Evolutionary conservation across 495 filamentous ascomycete species (phyloP), one percentile per base, ranked within the genome.

Genomic region (Xylona heveae): DNA sequence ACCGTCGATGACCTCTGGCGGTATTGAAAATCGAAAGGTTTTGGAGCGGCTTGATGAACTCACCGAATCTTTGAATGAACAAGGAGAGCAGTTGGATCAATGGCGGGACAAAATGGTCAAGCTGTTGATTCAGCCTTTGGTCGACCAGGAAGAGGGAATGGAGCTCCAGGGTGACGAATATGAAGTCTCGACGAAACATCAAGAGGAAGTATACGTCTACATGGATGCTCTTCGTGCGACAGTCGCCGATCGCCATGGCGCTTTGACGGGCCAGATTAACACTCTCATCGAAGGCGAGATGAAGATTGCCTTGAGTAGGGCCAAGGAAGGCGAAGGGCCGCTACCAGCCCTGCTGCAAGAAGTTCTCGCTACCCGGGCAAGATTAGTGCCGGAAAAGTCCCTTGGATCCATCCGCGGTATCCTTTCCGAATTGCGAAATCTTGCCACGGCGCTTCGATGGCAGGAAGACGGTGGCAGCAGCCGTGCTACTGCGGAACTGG

Each of bases 131-230:
- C 59, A 70, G 27, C 66, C 78, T 0, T 59, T 97, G 5, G 74
- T 97, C 15, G 88, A 94, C 41, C 67, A 83, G 42, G 81, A 90
- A 30, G 62, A 68, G 5, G 64, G 62, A 9, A 54, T 61, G 5
- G 78, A 88, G 22, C 62, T 71, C 1, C 78, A 82, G 24, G 85
- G 88, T 21, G 68, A 93, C 15, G 85, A 94, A 47, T 90, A 88
- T 38, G 78, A 82, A 38, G 65, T 74, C 10, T 88, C 84, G 2
- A 85, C 78, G 0, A 79, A 78, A 47, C 61, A 74, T 25, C 84
- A 94, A 48, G 82, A 90, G 36, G 61, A 78, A 38, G 70, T 91
- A 22, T 78, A 81, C 52, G 77, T 76, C 12, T 91, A 84, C 46
- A 71, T 84, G 38, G 64, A 81, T 37, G 74, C 68, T 10, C 54